Conservation (phyloP, 2,329 filamentous ascomycete species). For the Calonectria hongkongensis region DNA sequence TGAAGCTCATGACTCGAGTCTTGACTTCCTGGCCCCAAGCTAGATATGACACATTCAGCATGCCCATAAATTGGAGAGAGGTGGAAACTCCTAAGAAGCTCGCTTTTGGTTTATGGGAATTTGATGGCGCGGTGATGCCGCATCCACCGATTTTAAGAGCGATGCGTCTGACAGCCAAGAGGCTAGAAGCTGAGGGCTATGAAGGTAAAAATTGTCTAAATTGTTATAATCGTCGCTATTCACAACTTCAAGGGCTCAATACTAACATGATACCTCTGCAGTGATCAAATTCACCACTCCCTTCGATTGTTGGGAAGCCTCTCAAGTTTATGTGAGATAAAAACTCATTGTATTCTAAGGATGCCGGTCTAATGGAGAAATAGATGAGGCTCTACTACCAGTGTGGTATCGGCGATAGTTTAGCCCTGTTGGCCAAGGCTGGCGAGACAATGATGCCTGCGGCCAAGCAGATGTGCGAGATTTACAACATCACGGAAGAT, state of each 20-base stretch:
- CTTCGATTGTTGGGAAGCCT: conserved; percentile 4
- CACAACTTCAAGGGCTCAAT: background rate
- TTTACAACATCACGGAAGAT: background rate
- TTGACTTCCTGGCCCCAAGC: conserved; percentile 1
- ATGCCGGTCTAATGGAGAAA: background rate
- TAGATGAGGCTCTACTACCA: conserved; percentile 11
- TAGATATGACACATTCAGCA: background rate
- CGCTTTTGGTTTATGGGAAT: background rate
- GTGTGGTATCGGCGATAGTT: background rate
- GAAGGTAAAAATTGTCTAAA: background rate
- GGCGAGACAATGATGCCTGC: conserved; percentile 11
- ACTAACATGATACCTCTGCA: background rate
- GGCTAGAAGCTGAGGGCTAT: background rate
- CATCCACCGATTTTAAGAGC: background rate
- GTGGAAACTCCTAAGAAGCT: background rate
- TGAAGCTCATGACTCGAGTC: background rate
- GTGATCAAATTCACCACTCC: conserved; percentile 1
- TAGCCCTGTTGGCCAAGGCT: background rate
- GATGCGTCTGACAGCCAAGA: background rate
- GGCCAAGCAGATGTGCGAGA: background rate
- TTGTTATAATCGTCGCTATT: too few species aligned
- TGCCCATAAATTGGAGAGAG: background rate
- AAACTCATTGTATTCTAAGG: too few species aligned
- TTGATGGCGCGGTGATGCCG: background rate
- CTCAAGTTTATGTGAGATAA: background rate